A percentile compares a stretch with the other conserved stretches of the same genome.
Conservation (phyloP, 352 stramenopile species). For the Lagenidium giganteum region DNA sequence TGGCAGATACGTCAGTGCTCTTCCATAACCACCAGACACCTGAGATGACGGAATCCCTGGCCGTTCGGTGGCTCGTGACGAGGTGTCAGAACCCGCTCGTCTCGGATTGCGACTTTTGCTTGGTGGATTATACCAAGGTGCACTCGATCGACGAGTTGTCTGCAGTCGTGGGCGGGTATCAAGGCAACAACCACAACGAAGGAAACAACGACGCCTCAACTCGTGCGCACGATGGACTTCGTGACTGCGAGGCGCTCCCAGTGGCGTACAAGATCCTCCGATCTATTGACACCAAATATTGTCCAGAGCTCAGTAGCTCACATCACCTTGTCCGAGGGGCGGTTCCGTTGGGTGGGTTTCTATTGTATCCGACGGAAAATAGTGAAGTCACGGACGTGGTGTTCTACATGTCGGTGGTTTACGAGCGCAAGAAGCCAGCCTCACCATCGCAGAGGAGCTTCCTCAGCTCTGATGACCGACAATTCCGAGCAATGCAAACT, state of each 20-base stretch:
- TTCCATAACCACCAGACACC: slow-evolving; percentile 35
- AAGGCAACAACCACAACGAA: slow-evolving; percentile 12
- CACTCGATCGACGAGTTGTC: slow-evolving; percentile 41
- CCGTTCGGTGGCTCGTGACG: slow-evolving; percentile 68
- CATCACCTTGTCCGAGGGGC: slow-evolving; percentile 54
- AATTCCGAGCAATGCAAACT: slow-evolving; percentile 55
- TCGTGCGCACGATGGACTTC: slow-evolving; percentile 17
- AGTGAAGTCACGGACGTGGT: slow-evolving; percentile 67
- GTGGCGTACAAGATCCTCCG: slow-evolving; percentile 65
- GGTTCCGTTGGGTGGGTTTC: slow-evolving; percentile 59
- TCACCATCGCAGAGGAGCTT: slow-evolving; percentile 6
- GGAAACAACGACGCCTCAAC: slow-evolving; percentile 11
- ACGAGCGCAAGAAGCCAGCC: slow-evolving; percentile 13
- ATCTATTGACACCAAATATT: slow-evolving; percentile 63
- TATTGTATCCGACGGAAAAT: slow-evolving; percentile 59
- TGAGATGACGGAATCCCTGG: slow-evolving; percentile 35
- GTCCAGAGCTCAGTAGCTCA: slow-evolving; percentile 53
- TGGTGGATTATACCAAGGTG: slow-evolving; percentile 66
- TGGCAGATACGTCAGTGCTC: slow-evolving; percentile 73
- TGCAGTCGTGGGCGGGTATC: slow-evolving; percentile 1
- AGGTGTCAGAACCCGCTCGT: slow-evolving; percentile 58
- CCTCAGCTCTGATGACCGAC: slow-evolving; percentile 36
- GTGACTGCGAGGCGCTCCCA: slow-evolving; percentile 21
- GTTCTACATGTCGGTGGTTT: slow-evolving; percentile 59
- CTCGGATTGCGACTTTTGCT: slow-evolving; percentile 66